Evolutionary conservation across 164 flowering plant genomes (phyloP), one percentile per base, ranked within the genome.

Genomic region (Dillenia suffruticosa): DNA sequence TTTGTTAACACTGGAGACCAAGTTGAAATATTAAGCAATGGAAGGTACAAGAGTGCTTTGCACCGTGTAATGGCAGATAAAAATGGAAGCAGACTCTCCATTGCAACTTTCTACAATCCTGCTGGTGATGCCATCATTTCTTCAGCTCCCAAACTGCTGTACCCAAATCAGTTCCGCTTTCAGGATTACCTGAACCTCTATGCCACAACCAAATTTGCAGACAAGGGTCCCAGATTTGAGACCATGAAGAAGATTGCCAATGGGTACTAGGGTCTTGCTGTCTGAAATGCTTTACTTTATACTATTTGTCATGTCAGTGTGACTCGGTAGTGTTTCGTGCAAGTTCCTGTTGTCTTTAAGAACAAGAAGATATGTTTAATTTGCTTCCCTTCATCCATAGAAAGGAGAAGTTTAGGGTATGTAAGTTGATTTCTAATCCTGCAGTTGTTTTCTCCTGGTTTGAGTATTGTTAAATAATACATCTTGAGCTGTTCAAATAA

Each of bases 91-190:
- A 81, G 90, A 62, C 81, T 88, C 52, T 90, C 95, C 51, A 81
- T 90, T 59, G 93, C 90, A 47, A 81, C 92, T 54, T 90, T 90
- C 81, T 90, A 88, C 56, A 90, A 90, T 62, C 97, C 89, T 43
- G 76, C 84, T 26, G 78, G 71, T 14, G 92, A 90, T 66, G 96
- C 97, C 14, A 43, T 86, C 17, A 85, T 88, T 56, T 78, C 85
- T 59, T 92, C 93, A 15, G 85, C 89, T 50, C 66, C 83, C 0
- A 63, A 75, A 60, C 85, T 85, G 48, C 64, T 76, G 32, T 85
- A 86, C 60, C 92, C 90, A 1, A 48, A 49, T 46, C n/a, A 61
- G 49, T 78, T 51, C 66, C 54, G 74, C 44, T 90, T 86, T 64
- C 72, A 74, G 58, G 97, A 90, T 65, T 88, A 90, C 75, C 77